phyloP scores from a whole-genome alignment of 2,329 filamentous ascomycete species.

The Colletotrichum viniferum region DNA sequence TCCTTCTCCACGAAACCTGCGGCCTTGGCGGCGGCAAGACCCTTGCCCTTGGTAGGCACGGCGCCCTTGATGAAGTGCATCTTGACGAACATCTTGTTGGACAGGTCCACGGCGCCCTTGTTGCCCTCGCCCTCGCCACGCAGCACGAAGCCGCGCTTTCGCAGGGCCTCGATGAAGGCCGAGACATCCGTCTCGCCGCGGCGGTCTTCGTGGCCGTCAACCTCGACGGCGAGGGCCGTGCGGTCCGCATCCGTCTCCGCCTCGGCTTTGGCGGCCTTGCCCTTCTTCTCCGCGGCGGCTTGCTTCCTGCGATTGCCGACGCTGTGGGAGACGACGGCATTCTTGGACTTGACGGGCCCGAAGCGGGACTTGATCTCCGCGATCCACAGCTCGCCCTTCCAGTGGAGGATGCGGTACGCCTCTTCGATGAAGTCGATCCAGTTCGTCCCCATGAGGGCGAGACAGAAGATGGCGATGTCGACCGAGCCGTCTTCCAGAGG shows the following conservation, averaged over 20 bases:
- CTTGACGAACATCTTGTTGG: conserved; percentile 98
- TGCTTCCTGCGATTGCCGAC: conserved; percentile 71
- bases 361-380: conserved; percentile 97
- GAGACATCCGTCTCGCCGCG: conserved; percentile 83
- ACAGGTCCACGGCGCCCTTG: conserved; percentile 70
- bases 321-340: conserved; percentile 65
- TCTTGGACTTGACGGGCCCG: conserved; percentile 46
- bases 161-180: conserved; percentile 83
- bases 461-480: conserved; percentile 91
- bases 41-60: conserved; percentile 77
- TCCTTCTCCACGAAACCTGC: conserved; percentile 49
- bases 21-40: conserved; percentile 64
- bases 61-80: conserved; percentile 93
- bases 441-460: conserved; percentile 98
- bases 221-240: conserved; percentile 68
- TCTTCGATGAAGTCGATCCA: conserved; percentile 98
- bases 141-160: conserved; percentile 83
- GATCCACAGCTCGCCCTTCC: conserved; percentile 96
- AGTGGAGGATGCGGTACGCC: conserved; percentile 87
- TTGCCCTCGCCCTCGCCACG: conserved; percentile 59
- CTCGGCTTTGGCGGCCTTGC: conserved; percentile 41
- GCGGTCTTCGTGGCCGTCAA: conserved; percentile 69
- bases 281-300: conserved; percentile 45
- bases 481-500: conserved; percentile 76
- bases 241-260: conserved; percentile 47